phyloP scores from a whole-genome alignment of 306 rosid species.

The Mimosa pudica region DNA sequence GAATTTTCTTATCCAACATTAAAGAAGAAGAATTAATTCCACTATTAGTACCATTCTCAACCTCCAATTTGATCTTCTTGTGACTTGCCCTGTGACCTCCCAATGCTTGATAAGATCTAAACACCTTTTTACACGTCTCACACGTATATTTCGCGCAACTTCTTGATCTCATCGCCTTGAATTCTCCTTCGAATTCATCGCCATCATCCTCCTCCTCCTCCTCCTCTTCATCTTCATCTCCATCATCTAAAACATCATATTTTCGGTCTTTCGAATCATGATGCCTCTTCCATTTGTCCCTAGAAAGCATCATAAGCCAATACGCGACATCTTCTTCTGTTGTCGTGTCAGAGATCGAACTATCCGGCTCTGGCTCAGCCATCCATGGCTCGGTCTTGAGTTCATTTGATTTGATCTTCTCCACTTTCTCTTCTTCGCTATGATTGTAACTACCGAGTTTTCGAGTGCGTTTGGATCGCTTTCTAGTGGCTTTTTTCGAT shows the following conservation, averaged over 20 bases:
- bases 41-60: constrained; percentile 23
- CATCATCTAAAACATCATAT: background rate
- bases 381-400: constrained; percentile 46
- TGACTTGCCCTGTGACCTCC: constrained; percentile 99
- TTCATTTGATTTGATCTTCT: constrained; percentile 35
- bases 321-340: constrained; percentile 80
- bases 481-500: constrained; percentile 63
- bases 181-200: constrained; percentile 58
- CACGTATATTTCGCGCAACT: constrained; percentile 71
- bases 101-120: constrained; percentile 85
- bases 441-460: constrained; percentile 31
- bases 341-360: constrained; percentile 74
- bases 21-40: constrained; percentile 18
- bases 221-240: constrained; percentile 15
- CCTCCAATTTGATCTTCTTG: constrained; percentile 60
- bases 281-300: constrained; percentile 65
- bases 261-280: background rate
- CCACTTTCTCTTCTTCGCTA: background rate
- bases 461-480: constrained; percentile 69
- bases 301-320: constrained; percentile 83
- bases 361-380: constrained; percentile 56
- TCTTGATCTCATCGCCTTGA: constrained; percentile 42
- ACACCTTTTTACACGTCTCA: constrained; percentile 79
- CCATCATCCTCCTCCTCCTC: constrained; percentile 43
- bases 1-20: constrained; percentile 49